Base-by-base conservation (phyloP, 75 land plant species). In the Sequoia sempervirens region DNA sequence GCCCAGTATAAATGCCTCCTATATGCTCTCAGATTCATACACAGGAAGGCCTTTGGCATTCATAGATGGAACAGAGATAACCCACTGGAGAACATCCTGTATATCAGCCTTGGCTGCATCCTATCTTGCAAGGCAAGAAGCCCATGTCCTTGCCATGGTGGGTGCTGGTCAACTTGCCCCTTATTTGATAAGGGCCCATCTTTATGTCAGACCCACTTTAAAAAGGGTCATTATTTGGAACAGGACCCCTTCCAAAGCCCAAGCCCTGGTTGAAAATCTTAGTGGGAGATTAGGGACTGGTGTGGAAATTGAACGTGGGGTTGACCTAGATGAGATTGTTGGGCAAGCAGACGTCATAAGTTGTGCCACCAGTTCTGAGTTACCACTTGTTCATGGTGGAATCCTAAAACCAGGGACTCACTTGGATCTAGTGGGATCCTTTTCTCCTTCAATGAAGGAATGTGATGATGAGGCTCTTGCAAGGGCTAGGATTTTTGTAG, bases 391-490 rank as follows among this genome's bases (percentile, higher is more conserved):
- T 80, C 82, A 85, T 15, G 99, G 99, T 6, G 82, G 28, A 64
- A 64, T 80, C 84, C 45, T 97, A 86, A 90, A 89, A 85, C 84
- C 79, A 0, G 99, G 99, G 41, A 85, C 95, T 14, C 98, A 97
- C 85, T 70, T 97, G 85, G 95, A 94, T 81, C 87, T 97, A 58
- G 95, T 97, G 70, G 99, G 99, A 23, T 94, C 99, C 23, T 95
- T 90, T 50, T 86, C 64, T 46, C 90, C 90, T 11, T 61, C 90
- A 18, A 97, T 97, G 99, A 93, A 87, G 89, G 99, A 97, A 76
- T 94, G 98, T 83, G 99, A 97, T 50, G 96, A 95, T 54, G 93
- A 88, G 81, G 94, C 96, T 8, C 69, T 97, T 11, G 78, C 41
- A 53, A 83, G 90, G 68, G 91, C 89, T 66, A 88, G 91, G 79